Evolutionary conservation across 2,329 filamentous ascomycete genomes (phyloP).

Genomic region (Apiospora hydei): DNA sequence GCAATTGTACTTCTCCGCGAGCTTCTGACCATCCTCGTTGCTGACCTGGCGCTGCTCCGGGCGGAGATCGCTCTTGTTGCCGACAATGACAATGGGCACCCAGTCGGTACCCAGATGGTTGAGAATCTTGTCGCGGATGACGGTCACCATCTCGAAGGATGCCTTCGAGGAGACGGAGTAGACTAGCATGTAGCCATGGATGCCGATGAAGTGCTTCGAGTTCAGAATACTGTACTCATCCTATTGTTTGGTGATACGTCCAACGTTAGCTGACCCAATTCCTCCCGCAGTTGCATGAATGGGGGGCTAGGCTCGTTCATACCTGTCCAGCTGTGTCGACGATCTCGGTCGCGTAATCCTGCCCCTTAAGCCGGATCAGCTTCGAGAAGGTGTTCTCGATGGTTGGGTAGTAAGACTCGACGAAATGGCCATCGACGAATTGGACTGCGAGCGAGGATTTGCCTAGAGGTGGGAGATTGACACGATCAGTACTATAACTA

Average conservation of each 20-base stretch:
- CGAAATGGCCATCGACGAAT: constrained; percentile 97
- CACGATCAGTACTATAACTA: background rate
- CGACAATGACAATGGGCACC: constrained; percentile 92
- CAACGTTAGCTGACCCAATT: constrained; percentile 3
- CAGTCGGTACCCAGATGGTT: constrained; percentile 93
- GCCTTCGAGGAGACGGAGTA: constrained; percentile 96
- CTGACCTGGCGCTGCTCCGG: constrained; percentile 93
- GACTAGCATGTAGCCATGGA: constrained; percentile 97
- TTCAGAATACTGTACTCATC: constrained; percentile 99
- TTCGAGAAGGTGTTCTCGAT: constrained; percentile 99
- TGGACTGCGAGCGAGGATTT: constrained; percentile 98
- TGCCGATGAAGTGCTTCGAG: constrained; percentile 98
- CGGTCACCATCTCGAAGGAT: constrained; percentile 96
- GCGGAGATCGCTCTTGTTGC: constrained; percentile 94
- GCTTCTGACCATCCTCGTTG: constrained; percentile 81
- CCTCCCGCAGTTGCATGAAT: background rate
- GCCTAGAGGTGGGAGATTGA: constrained; percentile 59
- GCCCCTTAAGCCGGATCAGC: constrained; percentile 88
- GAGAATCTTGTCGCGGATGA: constrained; percentile 96
- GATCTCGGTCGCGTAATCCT: constrained; percentile 95
- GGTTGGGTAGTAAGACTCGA: constrained; percentile 98
- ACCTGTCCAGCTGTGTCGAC: constrained; percentile 97
- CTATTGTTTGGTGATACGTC: constrained; percentile 48
- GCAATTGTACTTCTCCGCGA: constrained; percentile 88
- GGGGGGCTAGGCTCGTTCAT: constrained; percentile 38